Base-by-base conservation (phyloP, 1,139 yeast genomes). In the Oligophagozyma castellii region DNA sequence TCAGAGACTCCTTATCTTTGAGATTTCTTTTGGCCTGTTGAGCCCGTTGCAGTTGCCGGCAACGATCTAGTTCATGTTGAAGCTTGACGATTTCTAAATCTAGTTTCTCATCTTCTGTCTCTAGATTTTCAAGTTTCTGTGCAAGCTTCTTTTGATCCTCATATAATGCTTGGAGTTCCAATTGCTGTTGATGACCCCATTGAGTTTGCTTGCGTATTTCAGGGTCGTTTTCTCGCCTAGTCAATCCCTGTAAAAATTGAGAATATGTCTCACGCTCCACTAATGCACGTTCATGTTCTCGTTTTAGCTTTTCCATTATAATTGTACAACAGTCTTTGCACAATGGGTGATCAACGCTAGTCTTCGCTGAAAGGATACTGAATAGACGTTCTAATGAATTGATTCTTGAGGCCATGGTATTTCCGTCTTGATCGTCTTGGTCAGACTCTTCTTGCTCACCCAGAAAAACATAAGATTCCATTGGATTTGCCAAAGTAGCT, bases 281-380 rank as follows among this genome's bases (percentile, higher is more conserved):
- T 25, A 78, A 71, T 8, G 75, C 67, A 35, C 73, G 81, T 35
- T 79, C 89, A 48, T 78, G 80, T 42, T 76, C 75, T 15, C 61
- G 53, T 43, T 74, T 76, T 49, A 83, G 64, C 34, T 73, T 75
- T n/a, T 69, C 73, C 4, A 78, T 61, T 18, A 86, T 53, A 16
- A 67, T 49, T 25, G 65, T 70, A 3, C 93, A 80, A 51, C 98
- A 89, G 29, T 86, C 96, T 19, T 65, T 63, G 42, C 96, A 86
- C 11, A 92, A 70, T 0, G 98, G 98, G 45, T 80, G 72, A 38
- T 81, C 93, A n/a, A 86, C 65, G 35, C 76, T 84, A 30, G 77
- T 75, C 37, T 76, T 75, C 6, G 73, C 73, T 16, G 69, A 74
- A 40, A 70, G 62, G 2, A 80, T 65, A 39, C 73, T 75, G 42